Percentiles rank a stretch among this genome's conserved stretches.
Evolutionary conservation across 805 yeast genomes (phyloP).

Genomic region (Candida caryicola): DNA sequence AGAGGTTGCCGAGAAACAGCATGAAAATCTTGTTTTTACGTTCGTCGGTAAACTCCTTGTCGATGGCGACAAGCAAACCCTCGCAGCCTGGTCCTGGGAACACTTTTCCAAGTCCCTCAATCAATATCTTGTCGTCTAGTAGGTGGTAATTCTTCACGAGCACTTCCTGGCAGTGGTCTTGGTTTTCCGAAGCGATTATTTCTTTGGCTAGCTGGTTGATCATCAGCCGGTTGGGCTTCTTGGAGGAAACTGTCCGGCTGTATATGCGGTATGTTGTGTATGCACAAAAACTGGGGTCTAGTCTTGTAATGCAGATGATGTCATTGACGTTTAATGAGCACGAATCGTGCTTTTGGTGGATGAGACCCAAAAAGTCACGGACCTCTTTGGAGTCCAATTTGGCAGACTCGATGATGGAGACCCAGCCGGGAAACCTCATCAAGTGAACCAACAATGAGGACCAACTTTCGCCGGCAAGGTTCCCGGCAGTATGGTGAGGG

Average conservation of each 20-base stretch:
- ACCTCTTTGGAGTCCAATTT: neutral
- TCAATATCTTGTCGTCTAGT: conserved; percentile 6
- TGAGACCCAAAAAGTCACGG: neutral
- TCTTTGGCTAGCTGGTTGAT: conserved; percentile 8
- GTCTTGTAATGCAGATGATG: conserved; percentile 6
- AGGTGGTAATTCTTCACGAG: conserved; percentile 1
- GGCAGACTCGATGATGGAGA: conserved; percentile 2
- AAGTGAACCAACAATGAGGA: neutral
- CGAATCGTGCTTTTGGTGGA: neutral
- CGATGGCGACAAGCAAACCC: neutral
- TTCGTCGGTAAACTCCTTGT: neutral
- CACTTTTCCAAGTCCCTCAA: neutral
- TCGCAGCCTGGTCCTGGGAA: neutral
- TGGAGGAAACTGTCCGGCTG: conserved; percentile 2
- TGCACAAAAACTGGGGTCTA: conserved; percentile 5
- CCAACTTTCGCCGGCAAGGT: neutral
- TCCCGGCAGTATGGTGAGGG: neutral
- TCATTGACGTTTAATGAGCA: conserved; percentile 8
- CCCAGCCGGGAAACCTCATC: conserved; percentile 12
- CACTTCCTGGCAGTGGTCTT: conserved; percentile 3
- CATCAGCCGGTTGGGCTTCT: conserved; percentile 10
- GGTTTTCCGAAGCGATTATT: conserved; percentile 1
- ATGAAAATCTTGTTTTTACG: neutral
- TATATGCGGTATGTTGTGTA: conserved; percentile 10
- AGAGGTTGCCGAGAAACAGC: neutral